Base-by-base conservation (phyloP, 305 asterid genomes). In the Solanum hybrid region DNA sequence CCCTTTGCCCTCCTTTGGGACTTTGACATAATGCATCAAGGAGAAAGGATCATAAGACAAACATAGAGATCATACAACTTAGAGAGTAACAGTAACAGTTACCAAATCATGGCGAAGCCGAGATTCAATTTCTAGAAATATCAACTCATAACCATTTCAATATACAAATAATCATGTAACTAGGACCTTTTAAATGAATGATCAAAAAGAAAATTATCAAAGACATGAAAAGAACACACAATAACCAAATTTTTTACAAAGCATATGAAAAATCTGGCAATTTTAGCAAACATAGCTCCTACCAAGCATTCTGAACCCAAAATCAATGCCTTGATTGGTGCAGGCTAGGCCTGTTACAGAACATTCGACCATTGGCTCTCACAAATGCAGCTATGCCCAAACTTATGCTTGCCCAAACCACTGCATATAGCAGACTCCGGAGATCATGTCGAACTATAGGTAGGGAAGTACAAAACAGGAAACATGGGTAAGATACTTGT, bases 261-360 rank as follows among this genome's bases (percentile, higher is more conserved):
- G 76, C 72, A 84, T 10, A 84, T 20, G 41, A 84, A 20, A 84
- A 51, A 84, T 84, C 29, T 31, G 76, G 22, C 31, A 29, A 39
- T 70, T 78, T 9, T 33, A 85, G 87, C 51, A 80, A 31, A 89
- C 79, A 89, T 88, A 57, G 91, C 89, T 61, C 80, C 81, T 81
- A 88, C 61, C 37, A 39, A 91, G 65, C 87, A 29, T 73, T 26
- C 72, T 29, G 82, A 90, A 87, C 72, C 70, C 78, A 79, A 90
- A 90, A 91, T 96, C 95, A 96, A 91, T 79, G 93, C 88, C 98
- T 92, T 68, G 99, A 97, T 92, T 96, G 97, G 94, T 95, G 96
- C 84, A 97, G 95, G 75, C 98, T 98, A 85, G 99, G 99, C 24
- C 99, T 98, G 93, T 97, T 96, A 87, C 99, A 97, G 97, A 97